Conservation (phyloP, 2,329 filamentous ascomycete species). For the Hawksworthiomyces lignivorus region DNA sequence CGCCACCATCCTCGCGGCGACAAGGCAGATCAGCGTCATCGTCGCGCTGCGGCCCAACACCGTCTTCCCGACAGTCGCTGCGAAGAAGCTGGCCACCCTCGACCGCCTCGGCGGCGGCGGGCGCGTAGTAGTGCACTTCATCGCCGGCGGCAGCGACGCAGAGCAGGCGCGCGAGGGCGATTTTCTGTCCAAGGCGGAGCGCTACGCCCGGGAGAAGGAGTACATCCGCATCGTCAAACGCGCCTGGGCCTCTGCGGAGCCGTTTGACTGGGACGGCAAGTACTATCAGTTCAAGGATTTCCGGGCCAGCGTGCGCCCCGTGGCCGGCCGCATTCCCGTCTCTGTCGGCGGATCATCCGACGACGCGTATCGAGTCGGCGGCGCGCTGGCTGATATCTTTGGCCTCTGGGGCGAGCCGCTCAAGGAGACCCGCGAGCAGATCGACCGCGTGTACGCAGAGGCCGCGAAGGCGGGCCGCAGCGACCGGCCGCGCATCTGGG, state of each 20-base stretch:
- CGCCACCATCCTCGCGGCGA: slow-evolving; percentile 47
- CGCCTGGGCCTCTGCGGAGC: slow-evolving; percentile 47
- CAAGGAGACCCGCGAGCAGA: slow-evolving; percentile 56
- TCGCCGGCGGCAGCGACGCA: slow-evolving; percentile 52
- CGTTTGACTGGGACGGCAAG: slow-evolving; percentile 54
- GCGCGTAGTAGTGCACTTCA: slow-evolving; percentile 51
- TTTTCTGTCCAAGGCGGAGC: slow-evolving; percentile 48
- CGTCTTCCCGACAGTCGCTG: slow-evolving; percentile 53
- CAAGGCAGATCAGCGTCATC: slow-evolving; percentile 53
- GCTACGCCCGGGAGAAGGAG: slow-evolving; percentile 51
- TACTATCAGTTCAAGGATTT: slow-evolving; percentile 55
- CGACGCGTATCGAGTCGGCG: slow-evolving; percentile 52
- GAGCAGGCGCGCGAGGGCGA: slow-evolving; percentile 56
- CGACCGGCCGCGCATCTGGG: slow-evolving; percentile 54
- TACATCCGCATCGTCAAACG: slow-evolving; percentile 54
- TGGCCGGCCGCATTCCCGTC: slow-evolving; percentile 46
- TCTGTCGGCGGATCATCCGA: slow-evolving; percentile 53
- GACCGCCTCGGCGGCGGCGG: slow-evolving; percentile 51
- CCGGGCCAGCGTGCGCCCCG: slow-evolving; percentile 44
- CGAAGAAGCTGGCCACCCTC: slow-evolving; percentile 53
- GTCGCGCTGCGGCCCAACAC: slow-evolving; percentile 56
- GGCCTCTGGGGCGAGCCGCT: slow-evolving; percentile 57
- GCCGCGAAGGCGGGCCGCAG: slow-evolving; percentile 48
- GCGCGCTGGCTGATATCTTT: slow-evolving; percentile 52
- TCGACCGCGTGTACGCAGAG: slow-evolving; percentile 51